phyloP scores from a whole-genome alignment of 768 basidiomycete species.

The Hygrophorus russula region DNA sequence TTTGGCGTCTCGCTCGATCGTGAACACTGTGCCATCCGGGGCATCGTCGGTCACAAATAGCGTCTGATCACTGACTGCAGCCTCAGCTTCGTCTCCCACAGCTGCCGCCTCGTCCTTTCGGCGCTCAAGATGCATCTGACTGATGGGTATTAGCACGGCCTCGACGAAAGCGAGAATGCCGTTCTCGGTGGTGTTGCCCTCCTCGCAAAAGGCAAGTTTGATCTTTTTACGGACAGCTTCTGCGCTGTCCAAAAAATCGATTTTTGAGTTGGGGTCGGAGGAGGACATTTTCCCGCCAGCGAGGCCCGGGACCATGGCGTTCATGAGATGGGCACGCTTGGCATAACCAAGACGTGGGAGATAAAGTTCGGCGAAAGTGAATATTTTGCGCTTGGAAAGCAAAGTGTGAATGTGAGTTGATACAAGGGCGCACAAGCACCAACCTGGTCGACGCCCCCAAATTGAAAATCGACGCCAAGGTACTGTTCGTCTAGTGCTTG shows the following conservation, averaged over 20 bases:
- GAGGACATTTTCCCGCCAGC: conserved; percentile 97
- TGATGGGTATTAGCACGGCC: conserved; percentile 84
- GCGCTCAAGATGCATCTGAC: conserved; percentile 58
- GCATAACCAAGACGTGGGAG: conserved; percentile 86
- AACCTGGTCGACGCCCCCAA: conserved; percentile 96
- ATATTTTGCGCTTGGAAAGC: conserved; percentile 80
- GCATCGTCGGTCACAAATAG: conserved; percentile 61
- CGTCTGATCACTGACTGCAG: conserved; percentile 31
- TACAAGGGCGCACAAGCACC: conserved; percentile 10
- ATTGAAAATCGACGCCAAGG: conserved; percentile 92
- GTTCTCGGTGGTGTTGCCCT: conserved; percentile 82
- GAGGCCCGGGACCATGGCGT: conserved; percentile 91
- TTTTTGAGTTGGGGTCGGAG: conserved; percentile 95
- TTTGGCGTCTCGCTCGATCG: conserved; percentile 66
- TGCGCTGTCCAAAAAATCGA: conserved; percentile 90
- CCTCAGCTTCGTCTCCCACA: conserved; percentile 24
- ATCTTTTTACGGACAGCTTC: conserved; percentile 82
- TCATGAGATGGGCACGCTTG: conserved; percentile 97
- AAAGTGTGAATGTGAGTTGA: background rate
- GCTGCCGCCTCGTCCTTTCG: conserved; percentile 36
- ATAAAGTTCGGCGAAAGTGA: conserved; percentile 94
- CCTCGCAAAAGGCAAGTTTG: conserved; percentile 88
- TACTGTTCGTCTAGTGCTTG: conserved; percentile 98
- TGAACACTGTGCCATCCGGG: conserved; percentile 75
- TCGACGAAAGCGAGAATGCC: conserved; percentile 79